These are phyloP conservation scores for Zymoseptoria brevis DNA, from an alignment of 2,329 filamentous ascomycete species.

Conservation along the genomic window DNA sequence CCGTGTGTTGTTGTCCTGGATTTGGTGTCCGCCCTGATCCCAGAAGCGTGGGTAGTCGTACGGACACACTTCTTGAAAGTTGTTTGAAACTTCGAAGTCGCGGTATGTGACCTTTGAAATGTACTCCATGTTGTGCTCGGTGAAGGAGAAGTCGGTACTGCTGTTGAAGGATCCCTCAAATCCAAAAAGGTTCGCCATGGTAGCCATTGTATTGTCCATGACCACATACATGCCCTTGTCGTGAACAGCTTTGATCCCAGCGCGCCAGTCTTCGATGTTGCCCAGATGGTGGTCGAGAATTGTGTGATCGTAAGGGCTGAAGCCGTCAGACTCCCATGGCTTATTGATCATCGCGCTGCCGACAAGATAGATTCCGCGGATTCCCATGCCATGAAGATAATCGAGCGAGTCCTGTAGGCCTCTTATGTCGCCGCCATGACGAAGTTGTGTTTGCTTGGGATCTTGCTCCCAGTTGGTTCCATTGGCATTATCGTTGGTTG, in stretches of 20 bases:
- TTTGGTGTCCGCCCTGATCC: conserved; percentile 48
- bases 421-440: conserved; percentile 53
- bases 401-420: conserved; percentile 54
- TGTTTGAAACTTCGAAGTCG: conserved; percentile 51
- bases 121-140: conserved; percentile 52
- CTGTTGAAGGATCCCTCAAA: conserved; percentile 54
- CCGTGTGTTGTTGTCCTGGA: conserved; percentile 40
- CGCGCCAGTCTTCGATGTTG: conserved; percentile 50
- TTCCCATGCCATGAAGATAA: conserved; percentile 57
- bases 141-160: conserved; percentile 47
- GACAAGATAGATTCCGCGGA: conserved; percentile 54
- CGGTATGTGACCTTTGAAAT: conserved; percentile 49
- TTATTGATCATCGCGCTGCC: conserved; percentile 57
- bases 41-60: conserved; percentile 56
- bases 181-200: conserved; percentile 56
- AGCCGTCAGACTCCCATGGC: conserved; percentile 57
- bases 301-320: conserved; percentile 50
- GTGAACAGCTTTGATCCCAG: conserved; percentile 54
- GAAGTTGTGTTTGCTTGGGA: conserved; percentile 52
- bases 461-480: conserved; percentile 55
- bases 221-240: conserved; percentile 56
- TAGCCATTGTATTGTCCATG: conserved; percentile 58
- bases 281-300: conserved; percentile 57
- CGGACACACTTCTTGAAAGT: conserved; percentile 41
- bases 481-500: conserved; percentile 56